phyloP scores from a whole-genome alignment of 2,329 filamentous ascomycete species.

The Penicillium sp. region DNA sequence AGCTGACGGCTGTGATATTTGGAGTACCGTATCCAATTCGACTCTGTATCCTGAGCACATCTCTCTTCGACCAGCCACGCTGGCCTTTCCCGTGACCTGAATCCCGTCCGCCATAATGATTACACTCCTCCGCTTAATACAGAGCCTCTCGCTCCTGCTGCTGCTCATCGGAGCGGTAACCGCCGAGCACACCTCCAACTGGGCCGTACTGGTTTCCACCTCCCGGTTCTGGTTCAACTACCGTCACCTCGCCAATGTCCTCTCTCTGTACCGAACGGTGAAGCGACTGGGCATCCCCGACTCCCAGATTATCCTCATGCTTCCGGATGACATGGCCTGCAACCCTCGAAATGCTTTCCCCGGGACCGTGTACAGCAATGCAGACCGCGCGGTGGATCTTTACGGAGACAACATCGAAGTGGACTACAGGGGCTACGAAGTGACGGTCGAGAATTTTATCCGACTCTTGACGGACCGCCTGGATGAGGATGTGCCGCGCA shows the following conservation, averaged over 20 bases:
- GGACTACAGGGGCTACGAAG: constrained; percentile 96
- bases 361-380: constrained; percentile 97
- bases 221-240: constrained; percentile 99
- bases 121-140: constrained; percentile 24
- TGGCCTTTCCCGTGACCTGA: not conserved
- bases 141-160: constrained; percentile 26
- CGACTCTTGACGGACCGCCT: constrained; percentile 90
- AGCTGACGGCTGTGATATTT: not conserved
- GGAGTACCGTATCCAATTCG: not conserved
- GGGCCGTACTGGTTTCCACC: constrained; percentile 97
- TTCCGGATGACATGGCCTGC: constrained; percentile 99
- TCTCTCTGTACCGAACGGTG: constrained; percentile 95
- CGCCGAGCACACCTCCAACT: constrained; percentile 83
- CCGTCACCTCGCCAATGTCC: constrained; percentile 93
- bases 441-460: constrained; percentile 99
- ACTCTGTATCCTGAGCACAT: not conserved
- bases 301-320: constrained; percentile 98
- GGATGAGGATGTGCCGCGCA: constrained; percentile 89
- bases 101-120: constrained; percentile 25
- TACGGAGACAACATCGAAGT: constrained; percentile 99
- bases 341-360: constrained; percentile 98
- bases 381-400: constrained; percentile 88
- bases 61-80: not conserved
- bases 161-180: constrained; percentile 16
- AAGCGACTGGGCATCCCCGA: constrained; percentile 97